A percentile compares a stretch with the other conserved stretches of the same genome.
phyloP scores from a whole-genome alignment of 2,329 filamentous ascomycete genomes.

The Fusarium globosum region DNA sequence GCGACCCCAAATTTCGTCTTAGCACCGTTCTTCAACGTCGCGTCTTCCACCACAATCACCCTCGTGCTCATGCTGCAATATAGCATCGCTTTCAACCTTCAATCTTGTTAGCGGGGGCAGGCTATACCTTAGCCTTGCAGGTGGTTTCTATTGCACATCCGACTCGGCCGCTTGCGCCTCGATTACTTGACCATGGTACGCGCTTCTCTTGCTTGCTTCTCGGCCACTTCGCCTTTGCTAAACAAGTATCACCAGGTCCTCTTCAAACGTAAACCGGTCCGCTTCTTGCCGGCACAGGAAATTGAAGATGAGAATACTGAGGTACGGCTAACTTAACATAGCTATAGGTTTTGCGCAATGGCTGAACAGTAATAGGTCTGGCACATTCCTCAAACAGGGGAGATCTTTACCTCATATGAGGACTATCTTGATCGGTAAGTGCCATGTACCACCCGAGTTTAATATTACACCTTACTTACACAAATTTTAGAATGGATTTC shows the following conservation, averaged over 20 bases:
- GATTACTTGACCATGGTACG: slow-evolving; percentile 40
- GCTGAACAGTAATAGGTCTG: slow-evolving; percentile 73
- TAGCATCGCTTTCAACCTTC: slow-evolving; percentile 18
- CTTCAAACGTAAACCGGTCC: slow-evolving; percentile 95
- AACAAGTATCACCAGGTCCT: slow-evolving; percentile 72
- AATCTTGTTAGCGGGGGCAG: slow-evolving; percentile 46
- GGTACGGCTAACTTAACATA: slow-evolving; percentile 61
- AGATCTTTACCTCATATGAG: slow-evolving; percentile 90
- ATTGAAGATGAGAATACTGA: slow-evolving; percentile 86
- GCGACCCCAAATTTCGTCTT: slow-evolving; percentile 24
- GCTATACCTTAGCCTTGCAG: slow-evolving; percentile 44
- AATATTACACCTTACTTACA: slow-evolving; percentile 25
- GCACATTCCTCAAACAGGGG: slow-evolving; percentile 89
- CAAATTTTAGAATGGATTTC: slow-evolving; percentile 79
- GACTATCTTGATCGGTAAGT: slow-evolving; percentile 84
- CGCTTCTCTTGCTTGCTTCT: neutral
- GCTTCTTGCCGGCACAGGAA: slow-evolving; percentile 76
- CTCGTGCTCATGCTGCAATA: slow-evolving; percentile 37
- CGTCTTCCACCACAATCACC: slow-evolving; percentile 15
- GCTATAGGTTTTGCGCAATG: slow-evolving; percentile 7
- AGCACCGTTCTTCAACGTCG: slow-evolving; percentile 22
- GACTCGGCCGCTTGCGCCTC: slow-evolving; percentile 32
- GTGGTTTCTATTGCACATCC: slow-evolving; percentile 29
- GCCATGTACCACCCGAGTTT: slow-evolving; percentile 19
- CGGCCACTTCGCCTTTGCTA: slow-evolving; percentile 14